These are phyloP conservation scores for Teunomyces cretensis DNA, from an alignment of 805 yeast species.

Conservation along the genomic window DNA sequence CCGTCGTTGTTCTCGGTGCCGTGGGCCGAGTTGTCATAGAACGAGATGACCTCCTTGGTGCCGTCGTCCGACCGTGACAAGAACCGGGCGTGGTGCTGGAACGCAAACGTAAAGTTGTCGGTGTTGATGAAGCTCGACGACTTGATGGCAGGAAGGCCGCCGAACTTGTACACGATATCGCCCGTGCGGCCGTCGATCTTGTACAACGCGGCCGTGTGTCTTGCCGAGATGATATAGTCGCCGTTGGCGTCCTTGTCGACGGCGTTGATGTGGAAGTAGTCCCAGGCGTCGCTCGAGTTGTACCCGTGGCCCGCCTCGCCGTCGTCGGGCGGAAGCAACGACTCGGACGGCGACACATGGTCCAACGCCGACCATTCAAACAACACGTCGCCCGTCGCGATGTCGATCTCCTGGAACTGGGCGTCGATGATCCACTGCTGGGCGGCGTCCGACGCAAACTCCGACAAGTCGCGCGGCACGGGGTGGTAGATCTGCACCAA, in stretches of 20 bases:
- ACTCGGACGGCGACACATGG: slow-evolving; percentile 31
- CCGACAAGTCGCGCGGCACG: slow-evolving; percentile 25
- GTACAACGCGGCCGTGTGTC: slow-evolving; percentile 34
- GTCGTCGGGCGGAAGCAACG: slow-evolving; percentile 27
- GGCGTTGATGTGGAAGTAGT: slow-evolving; percentile 40
- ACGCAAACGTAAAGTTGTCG: slow-evolving; percentile 28
- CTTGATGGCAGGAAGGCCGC: slow-evolving; percentile 22
- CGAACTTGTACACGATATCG: slow-evolving; percentile 33
- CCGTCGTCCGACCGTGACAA: slow-evolving; percentile 21
- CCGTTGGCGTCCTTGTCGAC: slow-evolving; percentile 36
- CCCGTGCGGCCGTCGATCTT: slow-evolving; percentile 37
- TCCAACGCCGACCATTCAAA: slow-evolving; percentile 36
- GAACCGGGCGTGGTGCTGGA: slow-evolving; percentile 39
- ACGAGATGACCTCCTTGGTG: slow-evolving; percentile 28
- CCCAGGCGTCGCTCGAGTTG: slow-evolving; percentile 37
- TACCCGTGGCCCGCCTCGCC: slow-evolving; percentile 35
- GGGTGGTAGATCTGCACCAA: slow-evolving; percentile 35
- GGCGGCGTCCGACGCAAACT: slow-evolving; percentile 20
- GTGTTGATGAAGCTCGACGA: slow-evolving; percentile 13
- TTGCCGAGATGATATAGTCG: slow-evolving; percentile 33
- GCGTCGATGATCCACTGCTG: slow-evolving; percentile 39
- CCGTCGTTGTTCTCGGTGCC: slow-evolving; percentile 32
- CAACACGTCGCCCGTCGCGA: slow-evolving; percentile 32
- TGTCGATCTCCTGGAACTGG: slow-evolving; percentile 33
- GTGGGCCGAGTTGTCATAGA: slow-evolving; percentile 39